These are phyloP conservation scores for Ustilaginoidea virens DNA, from an alignment of 2,329 filamentous ascomycete genomes.

Conservation along the genomic window DNA sequence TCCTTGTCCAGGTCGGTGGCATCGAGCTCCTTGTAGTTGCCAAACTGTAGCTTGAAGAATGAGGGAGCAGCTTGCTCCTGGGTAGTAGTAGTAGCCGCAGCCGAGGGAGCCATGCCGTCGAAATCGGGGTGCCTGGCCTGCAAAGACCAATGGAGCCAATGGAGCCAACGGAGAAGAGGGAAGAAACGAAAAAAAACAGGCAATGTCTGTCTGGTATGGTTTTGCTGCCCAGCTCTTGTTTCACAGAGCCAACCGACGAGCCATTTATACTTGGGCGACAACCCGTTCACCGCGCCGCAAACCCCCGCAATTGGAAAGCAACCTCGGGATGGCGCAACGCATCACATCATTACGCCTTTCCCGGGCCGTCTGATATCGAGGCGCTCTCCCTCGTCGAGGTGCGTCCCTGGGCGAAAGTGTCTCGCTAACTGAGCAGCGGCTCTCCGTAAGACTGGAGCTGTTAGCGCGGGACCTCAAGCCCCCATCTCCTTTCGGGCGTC, in stretches of 20 bases:
- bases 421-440: background rate
- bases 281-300: no score
- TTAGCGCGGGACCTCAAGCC: conserved; percentile 1
- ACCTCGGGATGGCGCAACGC: no score
- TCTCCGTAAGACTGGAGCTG: background rate
- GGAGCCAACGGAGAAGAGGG: background rate
- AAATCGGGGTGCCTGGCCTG: background rate
- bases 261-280: no score
- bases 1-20: conserved; percentile 11
- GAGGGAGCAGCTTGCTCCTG: conserved; percentile 4
- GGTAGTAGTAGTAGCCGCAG: conserved; percentile 6
- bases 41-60: conserved; percentile 12
- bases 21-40: conserved; percentile 18
- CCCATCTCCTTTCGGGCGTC: background rate
- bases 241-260: no score
- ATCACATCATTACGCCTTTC: no score
- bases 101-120: conserved; percentile 10
- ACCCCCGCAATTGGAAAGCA: no score
- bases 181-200: no score
- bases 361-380: no score
- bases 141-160: background rate
- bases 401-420: background rate
- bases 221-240: no score
- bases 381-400: no score
- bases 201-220: no score